Evolutionary conservation across 805 yeast species (phyloP).

Genomic region (Saccharomycopsis sp.): DNA sequence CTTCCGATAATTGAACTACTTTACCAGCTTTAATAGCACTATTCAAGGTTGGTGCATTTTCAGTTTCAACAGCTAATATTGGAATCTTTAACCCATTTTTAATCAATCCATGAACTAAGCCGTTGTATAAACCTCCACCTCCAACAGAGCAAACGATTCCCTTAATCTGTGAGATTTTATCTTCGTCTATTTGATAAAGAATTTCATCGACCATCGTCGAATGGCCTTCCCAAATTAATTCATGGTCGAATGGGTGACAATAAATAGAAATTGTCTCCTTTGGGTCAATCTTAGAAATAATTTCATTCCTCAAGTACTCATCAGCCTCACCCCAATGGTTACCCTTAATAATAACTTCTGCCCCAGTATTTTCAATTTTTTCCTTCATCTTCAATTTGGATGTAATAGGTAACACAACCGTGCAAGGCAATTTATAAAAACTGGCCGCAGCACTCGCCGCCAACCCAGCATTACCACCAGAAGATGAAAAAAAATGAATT

Average conservation of each 20-base stretch:
- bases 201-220: slow-evolving; percentile 41
- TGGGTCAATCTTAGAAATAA: slow-evolving; percentile 25
- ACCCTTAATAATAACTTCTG: slow-evolving; percentile 43
- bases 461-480: slow-evolving; percentile 52
- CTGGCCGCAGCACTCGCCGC: slow-evolving; percentile 46
- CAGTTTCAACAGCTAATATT: slow-evolving; percentile 50
- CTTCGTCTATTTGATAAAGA: slow-evolving; percentile 25
- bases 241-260: slow-evolving; percentile 50
- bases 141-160: slow-evolving; percentile 50
- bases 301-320: slow-evolving; percentile 30
- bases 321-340: slow-evolving; percentile 46
- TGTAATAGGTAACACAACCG: slow-evolving; percentile 53
- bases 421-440: slow-evolving; percentile 36
- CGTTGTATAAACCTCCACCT: slow-evolving; percentile 53
- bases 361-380: slow-evolving; percentile 42
- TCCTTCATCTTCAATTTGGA: slow-evolving; percentile 41
- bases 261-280: slow-evolving; percentile 34
- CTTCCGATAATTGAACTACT: slow-evolving; percentile 35
- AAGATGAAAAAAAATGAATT: slow-evolving; percentile 41
- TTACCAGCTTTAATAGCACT: slow-evolving; percentile 41
- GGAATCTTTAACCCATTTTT: slow-evolving; percentile 32
- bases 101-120: slow-evolving; percentile 40
- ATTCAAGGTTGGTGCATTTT: slow-evolving; percentile 54
- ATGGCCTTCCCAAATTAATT: slow-evolving; percentile 50
- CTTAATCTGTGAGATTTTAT: slow-evolving; percentile 28